Evolutionary conservation across 1,139 yeast species (phyloP), one percentile per base, ranked within the genome.

Genomic region (Hemisphaericaspora xylofermentans): DNA sequence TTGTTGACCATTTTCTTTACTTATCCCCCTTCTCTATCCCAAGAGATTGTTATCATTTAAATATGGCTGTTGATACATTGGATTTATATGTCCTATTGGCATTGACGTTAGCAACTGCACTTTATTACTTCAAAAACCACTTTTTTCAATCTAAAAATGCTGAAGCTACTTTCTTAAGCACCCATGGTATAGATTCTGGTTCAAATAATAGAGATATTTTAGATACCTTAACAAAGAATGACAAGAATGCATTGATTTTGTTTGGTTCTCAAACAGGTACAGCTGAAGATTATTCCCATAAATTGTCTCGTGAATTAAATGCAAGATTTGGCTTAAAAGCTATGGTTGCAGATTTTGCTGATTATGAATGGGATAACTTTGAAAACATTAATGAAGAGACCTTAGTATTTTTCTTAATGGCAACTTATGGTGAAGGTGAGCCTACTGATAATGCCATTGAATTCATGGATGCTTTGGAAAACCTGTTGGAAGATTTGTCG

Each of bases 261-360:
- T 94, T 77, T 60, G 98, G 96, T 5, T 91, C 98, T 5, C 99
- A 93, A 66, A 94, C 99, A 10, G 99, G 99, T 51, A 93, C 99
- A n/a, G 96, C 98, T 37, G 98, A 93, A 66, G 98, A 93, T 61
- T 93, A 89, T 56, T 95, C 97, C 16, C 78, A 86, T 52, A 87
- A 94, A 61, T 81, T 89, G 53, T 80, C 96, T 37, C 89, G 89
- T 61, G 98, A 93, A 61, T 80, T 93, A 53, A 79, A 83, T 51
- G 74, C 95, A 21, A 78, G 85, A 60, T 91, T 85, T 60, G 91
- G 91, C 35, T 74, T 93, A 54, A 81, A 82, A 51, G 80, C 94
- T 7, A 82, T 94, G 85, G 80, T 85, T 43, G 95, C 87, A 8
- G 98, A 91, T 63, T 75, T 89, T 44, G 95, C 91, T 40, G 94